Percentiles rank a stretch among this genome's conserved stretches.
These are phyloP conservation scores for Cymbopogon citratus DNA, from an alignment of 176 grass and related monocot species.

Conservation along the genomic window DNA sequence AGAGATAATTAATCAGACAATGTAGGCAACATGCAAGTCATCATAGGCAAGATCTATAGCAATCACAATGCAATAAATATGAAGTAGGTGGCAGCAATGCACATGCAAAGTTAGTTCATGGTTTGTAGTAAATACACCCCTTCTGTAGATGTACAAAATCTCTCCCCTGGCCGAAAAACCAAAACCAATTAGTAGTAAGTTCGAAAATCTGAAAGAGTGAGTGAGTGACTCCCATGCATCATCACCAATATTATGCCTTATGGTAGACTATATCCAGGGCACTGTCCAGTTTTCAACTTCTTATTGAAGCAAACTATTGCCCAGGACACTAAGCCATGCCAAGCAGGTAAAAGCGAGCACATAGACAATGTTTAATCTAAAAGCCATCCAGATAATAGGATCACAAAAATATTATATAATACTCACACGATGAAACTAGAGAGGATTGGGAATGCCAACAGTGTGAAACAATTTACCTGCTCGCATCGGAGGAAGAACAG, in stretches of 20 bases:
- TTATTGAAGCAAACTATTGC: background rate
- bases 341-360: background rate
- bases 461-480: constrained; percentile 45
- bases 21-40: background rate
- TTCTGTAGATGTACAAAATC: background rate
- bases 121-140: background rate
- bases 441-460: background rate
- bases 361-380: background rate
- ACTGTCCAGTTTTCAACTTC: background rate
- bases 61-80: background rate
- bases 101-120: background rate
- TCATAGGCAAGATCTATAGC: background rate
- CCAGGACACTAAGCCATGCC: background rate
- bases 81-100: background rate
- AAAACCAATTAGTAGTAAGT: background rate
- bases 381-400: background rate
- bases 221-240: background rate
- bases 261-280: background rate
- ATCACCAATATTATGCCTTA: background rate
- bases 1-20: constrained; percentile 7
- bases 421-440: background rate
- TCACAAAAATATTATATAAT: background rate
- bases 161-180: background rate
- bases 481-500: constrained; percentile 96
- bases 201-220: background rate